Percentiles rank a stretch among this genome's conserved stretches.
Conservation (phyloP, 352 stramenopile species). For the Phytophthora fragariae region DNA sequence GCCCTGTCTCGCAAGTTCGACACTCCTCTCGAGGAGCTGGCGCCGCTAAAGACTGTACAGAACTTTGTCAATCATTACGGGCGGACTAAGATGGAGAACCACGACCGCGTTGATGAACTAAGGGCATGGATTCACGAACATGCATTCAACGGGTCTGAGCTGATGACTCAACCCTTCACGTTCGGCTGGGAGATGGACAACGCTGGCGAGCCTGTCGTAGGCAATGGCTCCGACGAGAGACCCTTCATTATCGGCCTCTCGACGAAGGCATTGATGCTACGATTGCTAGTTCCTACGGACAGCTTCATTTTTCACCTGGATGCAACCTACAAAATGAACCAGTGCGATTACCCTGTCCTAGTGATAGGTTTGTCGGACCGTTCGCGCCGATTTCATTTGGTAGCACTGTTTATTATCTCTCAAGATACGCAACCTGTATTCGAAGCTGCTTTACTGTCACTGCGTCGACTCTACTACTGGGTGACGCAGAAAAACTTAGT, state of each 20-base stretch:
- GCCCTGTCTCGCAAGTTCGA: neutral
- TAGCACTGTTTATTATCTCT: neutral
- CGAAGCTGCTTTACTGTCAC: neutral
- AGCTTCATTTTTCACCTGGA: neutral
- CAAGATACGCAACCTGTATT: neutral
- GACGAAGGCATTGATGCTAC: neutral
- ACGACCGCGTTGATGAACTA: neutral
- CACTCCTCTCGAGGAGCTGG: neutral
- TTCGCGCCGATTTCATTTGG: neutral
- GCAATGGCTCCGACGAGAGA: neutral
- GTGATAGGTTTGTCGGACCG: neutral
- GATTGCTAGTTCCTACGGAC: neutral
- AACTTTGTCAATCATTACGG: neutral
- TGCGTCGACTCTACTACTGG: neutral
- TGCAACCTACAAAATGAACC: neutral
- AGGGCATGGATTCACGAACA: neutral
- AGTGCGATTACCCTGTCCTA: neutral
- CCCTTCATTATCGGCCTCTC: neutral
- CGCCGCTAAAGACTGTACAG: neutral
- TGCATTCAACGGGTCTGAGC: neutral
- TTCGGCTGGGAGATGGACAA: neutral
- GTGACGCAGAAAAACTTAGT: neutral
- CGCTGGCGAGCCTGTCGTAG: neutral
- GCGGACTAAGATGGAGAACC: neutral
- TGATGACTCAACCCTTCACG: neutral